Conservation (phyloP, 2,329 filamentous ascomycete genomes). For the Cytospora chrysosperma region DNA sequence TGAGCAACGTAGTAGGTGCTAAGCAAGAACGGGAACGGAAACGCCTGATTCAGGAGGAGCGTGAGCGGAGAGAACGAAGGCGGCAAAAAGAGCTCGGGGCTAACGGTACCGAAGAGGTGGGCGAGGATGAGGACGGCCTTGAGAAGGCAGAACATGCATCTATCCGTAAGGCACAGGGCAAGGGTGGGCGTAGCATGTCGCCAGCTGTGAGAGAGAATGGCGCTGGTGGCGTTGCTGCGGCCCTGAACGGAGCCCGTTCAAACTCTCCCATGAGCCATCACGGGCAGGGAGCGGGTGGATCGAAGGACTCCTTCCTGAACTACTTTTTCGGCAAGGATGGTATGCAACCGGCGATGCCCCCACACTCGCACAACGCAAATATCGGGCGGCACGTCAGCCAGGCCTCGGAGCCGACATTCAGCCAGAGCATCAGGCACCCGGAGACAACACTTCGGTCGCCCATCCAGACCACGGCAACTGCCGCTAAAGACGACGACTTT, state of each 20-base stretch:
- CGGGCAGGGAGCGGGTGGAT: slow-evolving; percentile 57
- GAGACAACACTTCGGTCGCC: slow-evolving; percentile 56
- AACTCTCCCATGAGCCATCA: slow-evolving; percentile 63
- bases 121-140: slow-evolving; percentile 40
- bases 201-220: slow-evolving; percentile 73
- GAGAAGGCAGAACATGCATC: slow-evolving; percentile 58
- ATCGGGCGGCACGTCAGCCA: slow-evolving; percentile 70
- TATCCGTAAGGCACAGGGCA: slow-evolving; percentile 59
- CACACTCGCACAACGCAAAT: slow-evolving; percentile 39
- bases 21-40: slow-evolving; percentile 94
- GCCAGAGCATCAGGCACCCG: slow-evolving; percentile 76
- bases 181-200: slow-evolving; percentile 74
- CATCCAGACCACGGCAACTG: slow-evolving; percentile 37
- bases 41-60: slow-evolving; percentile 74
- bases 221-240: slow-evolving; percentile 56
- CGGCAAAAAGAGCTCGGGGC: slow-evolving; percentile 79
- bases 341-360: slow-evolving; percentile 44
- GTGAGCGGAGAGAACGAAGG: slow-evolving; percentile 79
- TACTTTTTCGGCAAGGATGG: slow-evolving; percentile 99
- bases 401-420: slow-evolving; percentile 75
- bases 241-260: slow-evolving; percentile 65
- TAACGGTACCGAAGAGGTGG: slow-evolving; percentile 70
- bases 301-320: slow-evolving; percentile 90
- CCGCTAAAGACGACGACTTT: slow-evolving; percentile 44
- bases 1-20: slow-evolving; percentile 93